phyloP scores from a whole-genome alignment of 2,329 filamentous ascomycete genomes.

The Piedraia hortae region DNA sequence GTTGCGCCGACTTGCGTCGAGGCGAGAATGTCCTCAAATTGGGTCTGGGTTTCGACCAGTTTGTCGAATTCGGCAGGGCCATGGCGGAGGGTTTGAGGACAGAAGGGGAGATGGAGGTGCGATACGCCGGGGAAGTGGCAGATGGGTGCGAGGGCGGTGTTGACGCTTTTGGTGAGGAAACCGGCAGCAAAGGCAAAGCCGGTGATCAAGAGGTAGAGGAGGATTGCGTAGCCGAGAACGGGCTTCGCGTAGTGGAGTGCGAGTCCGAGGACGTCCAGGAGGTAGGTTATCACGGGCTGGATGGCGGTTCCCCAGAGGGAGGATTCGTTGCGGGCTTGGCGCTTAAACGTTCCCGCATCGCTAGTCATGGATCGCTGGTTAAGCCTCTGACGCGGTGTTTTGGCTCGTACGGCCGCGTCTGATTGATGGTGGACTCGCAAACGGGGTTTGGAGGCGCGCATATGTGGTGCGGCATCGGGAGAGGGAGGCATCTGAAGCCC shows the following conservation, averaged over 20 bases:
- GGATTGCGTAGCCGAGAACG: slow-evolving; percentile 32
- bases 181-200: slow-evolving; percentile 31
- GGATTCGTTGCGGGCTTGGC: slow-evolving; percentile 5
- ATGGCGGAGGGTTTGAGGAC: slow-evolving; percentile 15
- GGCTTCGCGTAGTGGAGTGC: slow-evolving; percentile 35
- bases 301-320: slow-evolving; percentile 11
- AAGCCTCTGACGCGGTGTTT: slow-evolving; percentile 6
- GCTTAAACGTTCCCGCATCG: slow-evolving; percentile 8
- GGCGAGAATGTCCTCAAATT: slow-evolving; percentile 49
- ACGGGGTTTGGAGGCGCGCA: slow-evolving; percentile 5
- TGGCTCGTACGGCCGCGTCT: slow-evolving; percentile 1
- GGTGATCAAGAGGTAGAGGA: slow-evolving; percentile 32
- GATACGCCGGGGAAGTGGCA: slow-evolving; percentile 41
- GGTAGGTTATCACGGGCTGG: slow-evolving; percentile 19
- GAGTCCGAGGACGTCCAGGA: slow-evolving; percentile 27
- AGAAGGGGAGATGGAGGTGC: slow-evolving; percentile 36
- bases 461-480: slow-evolving; percentile 7
- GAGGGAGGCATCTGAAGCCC: slow-evolving; percentile 18
- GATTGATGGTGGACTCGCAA: slow-evolving; percentile 7
- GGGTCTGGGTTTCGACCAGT: slow-evolving; percentile 44
- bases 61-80: slow-evolving; percentile 38
- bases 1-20: slow-evolving; percentile 36
- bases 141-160: slow-evolving; percentile 35
- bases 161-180: slow-evolving; percentile 32
- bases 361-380: slow-evolving; percentile 10